Evolutionary conservation across 768 basidiomycete species (phyloP).

Genomic region (Hypholoma fasciculare): DNA sequence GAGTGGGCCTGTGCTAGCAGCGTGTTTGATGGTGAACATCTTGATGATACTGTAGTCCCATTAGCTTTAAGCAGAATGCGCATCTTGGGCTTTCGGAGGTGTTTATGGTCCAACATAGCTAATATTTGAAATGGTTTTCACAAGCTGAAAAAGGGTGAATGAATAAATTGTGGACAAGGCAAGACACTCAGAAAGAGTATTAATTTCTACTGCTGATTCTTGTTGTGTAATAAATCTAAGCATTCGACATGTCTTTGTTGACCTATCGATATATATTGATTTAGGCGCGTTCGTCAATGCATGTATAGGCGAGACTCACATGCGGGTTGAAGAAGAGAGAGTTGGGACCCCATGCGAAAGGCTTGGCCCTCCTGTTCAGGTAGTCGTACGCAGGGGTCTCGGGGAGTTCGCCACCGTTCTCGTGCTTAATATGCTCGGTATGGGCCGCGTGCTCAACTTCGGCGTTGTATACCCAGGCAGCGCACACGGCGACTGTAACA

Average conservation of each 20-base stretch:
- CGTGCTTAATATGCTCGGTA: slow-evolving; percentile 64
- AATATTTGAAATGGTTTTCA: not conserved
- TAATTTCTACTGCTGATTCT: slow-evolving; percentile 5
- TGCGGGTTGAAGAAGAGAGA: slow-evolving; percentile 79
- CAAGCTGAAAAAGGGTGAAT: not conserved
- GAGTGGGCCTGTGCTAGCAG: not conserved
- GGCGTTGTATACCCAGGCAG: slow-evolving; percentile 56
- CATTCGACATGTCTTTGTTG: slow-evolving; percentile 61
- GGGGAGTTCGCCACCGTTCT: slow-evolving; percentile 73
- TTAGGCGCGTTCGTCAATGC: not conserved
- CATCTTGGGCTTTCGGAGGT: too few species aligned
- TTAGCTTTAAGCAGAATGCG: not conserved
- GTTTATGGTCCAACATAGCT: too few species aligned
- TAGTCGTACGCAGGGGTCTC: slow-evolving; percentile 73
- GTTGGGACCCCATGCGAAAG: slow-evolving; percentile 87
- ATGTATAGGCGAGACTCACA: slow-evolving; percentile 37
- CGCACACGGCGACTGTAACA: slow-evolving; percentile 44
- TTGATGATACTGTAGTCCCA: not conserved
- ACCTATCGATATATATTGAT: slow-evolving; percentile 32
- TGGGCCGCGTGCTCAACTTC: slow-evolving; percentile 72
- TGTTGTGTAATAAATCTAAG: slow-evolving; percentile 6
- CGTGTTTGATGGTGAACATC: not conserved
- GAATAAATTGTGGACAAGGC: not conserved
- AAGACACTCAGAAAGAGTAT: not conserved
- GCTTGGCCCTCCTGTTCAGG: slow-evolving; percentile 73